Conservation (phyloP, 441 rosid species). For the Syzygium syzygioides region DNA sequence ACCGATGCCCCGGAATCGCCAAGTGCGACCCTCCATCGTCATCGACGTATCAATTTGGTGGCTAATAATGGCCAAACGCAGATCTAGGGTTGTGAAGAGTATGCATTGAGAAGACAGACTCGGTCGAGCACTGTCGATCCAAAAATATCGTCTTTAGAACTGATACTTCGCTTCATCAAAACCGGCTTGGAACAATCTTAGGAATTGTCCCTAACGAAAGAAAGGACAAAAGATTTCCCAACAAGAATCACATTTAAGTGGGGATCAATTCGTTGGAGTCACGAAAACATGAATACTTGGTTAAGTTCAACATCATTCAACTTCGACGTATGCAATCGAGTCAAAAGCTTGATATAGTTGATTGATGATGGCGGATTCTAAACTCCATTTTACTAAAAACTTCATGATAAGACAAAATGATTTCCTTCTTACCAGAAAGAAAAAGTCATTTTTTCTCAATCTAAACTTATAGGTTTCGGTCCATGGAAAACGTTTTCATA, state of each 20-base stretch:
- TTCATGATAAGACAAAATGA: too few species aligned
- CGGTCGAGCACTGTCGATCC: background rate
- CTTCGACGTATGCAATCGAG: background rate
- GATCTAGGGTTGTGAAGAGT: background rate
- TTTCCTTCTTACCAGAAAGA: fast-evolving
- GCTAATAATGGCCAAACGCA: background rate
- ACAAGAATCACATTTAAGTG: background rate
- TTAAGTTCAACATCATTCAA: background rate
- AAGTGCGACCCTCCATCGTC: background rate
- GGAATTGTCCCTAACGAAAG: background rate
- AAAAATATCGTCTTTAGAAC: background rate
- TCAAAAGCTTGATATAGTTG: background rate
- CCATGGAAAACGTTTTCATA: too few species aligned
- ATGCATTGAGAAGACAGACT: background rate
- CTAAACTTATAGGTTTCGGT: too few species aligned
- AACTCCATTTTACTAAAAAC: background rate
- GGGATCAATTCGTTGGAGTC: background rate
- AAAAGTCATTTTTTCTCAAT: too few species aligned
- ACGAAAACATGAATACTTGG: background rate
- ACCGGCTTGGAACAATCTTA: background rate
- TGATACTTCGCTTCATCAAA: background rate
- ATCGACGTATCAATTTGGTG: background rate
- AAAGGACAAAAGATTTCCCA: background rate
- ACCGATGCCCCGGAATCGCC: background rate
- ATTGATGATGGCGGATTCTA: background rate